Evolutionary conservation across 192 early-diverging fungal genomes (phyloP).

Genomic region (Podila verticillata): DNA sequence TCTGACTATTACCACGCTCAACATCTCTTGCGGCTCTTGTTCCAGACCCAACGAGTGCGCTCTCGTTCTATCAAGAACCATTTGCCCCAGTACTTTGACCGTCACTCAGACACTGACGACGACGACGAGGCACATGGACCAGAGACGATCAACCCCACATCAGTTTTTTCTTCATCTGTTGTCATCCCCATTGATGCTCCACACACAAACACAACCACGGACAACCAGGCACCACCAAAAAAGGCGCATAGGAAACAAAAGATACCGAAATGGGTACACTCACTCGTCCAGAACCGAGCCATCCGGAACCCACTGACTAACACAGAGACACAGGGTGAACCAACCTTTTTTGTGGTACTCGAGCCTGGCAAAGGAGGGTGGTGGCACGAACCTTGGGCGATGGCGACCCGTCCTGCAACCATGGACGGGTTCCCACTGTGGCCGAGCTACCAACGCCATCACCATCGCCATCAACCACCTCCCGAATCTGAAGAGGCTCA

Average conservation of each 20-base stretch:
- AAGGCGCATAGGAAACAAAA: slow-evolving; percentile 3
- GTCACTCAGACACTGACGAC: background rate
- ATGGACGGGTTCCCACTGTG: background rate
- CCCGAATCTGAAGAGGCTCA: background rate
- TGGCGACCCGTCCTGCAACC: slow-evolving; percentile 3
- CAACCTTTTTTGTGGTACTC: slow-evolving; percentile 34
- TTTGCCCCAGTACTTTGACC: slow-evolving; percentile 38
- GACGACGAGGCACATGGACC: background rate
- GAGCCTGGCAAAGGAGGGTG: slow-evolving; percentile 36
- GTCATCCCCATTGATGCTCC: slow-evolving; percentile 8
- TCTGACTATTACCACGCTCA: slow-evolving; percentile 45
- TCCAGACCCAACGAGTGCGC: slow-evolving; percentile 37
- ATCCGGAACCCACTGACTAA: slow-evolving; percentile 42
- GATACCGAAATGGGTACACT: slow-evolving; percentile 28
- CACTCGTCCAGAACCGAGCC: slow-evolving; percentile 30
- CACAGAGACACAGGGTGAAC: slow-evolving; percentile 35
- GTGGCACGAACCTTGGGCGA: slow-evolving; percentile 49
- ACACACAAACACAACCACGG: background rate
- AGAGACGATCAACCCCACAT: background rate
- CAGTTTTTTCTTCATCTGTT: background rate
- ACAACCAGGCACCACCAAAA: background rate
- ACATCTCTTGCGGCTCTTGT: slow-evolving; percentile 34
- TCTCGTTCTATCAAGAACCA: slow-evolving; percentile 12
- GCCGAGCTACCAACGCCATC: background rate
- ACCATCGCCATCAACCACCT: background rate